These are phyloP conservation scores for Trichoderma simmonsii DNA, from an alignment of 2,329 filamentous ascomycete genomes.

Conservation along the genomic window DNA sequence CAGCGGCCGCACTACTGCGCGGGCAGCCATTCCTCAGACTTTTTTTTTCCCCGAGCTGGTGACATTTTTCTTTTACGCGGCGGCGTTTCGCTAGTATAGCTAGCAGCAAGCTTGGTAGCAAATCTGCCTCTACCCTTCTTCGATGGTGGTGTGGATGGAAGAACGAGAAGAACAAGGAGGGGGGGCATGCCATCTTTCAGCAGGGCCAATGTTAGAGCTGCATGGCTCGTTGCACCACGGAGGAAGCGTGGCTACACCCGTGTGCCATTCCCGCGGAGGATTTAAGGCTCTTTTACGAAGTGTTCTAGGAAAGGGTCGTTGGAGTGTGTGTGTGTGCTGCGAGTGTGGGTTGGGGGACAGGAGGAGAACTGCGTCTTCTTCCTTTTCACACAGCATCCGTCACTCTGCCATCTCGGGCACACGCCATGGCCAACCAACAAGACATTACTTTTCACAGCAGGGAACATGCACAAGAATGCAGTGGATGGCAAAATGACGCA, in stretches of 20 bases:
- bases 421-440: background rate
- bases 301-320: background rate
- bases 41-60: background rate
- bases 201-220: background rate
- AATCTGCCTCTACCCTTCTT: background rate
- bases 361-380: background rate
- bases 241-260: slow-evolving; percentile 9
- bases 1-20: slow-evolving; percentile 11
- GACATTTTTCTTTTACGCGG: background rate
- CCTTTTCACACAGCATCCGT: background rate
- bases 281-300: background rate
- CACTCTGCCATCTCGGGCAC: background rate
- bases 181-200: background rate
- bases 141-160: background rate
- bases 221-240: background rate
- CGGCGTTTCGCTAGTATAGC: background rate
- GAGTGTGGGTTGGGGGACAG: background rate
- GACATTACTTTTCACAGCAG: background rate
- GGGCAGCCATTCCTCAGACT: background rate
- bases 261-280: slow-evolving; percentile 15
- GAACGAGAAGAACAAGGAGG: background rate
- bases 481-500: background rate
- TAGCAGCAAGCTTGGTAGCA: background rate
- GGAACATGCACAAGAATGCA: background rate
- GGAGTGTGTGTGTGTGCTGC: background rate